Evolutionary conservation across 2,329 filamentous ascomycete genomes (phyloP).

Genomic region (Hymenoscyphus occultus): DNA sequence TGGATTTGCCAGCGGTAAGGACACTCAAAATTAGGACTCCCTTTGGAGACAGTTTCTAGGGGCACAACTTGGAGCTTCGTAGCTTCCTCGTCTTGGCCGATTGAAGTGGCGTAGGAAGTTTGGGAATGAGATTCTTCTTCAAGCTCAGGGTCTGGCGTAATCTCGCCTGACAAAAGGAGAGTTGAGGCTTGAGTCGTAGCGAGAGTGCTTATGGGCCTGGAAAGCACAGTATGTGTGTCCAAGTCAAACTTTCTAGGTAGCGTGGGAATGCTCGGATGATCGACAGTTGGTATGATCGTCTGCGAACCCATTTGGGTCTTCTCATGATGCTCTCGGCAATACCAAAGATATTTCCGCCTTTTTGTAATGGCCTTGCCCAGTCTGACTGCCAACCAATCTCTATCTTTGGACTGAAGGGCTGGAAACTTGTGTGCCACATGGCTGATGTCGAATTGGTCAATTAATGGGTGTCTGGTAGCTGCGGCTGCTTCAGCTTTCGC

Average conservation of each 20-base stretch:
- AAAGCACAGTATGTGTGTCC: constrained; percentile 1
- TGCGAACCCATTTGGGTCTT: constrained; percentile 13
- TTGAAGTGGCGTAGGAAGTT: constrained; percentile 20
- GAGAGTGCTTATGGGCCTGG: constrained; percentile 15
- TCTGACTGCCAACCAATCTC: constrained; percentile 21
- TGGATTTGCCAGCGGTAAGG: constrained; percentile 24
- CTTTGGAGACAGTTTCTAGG: constrained; percentile 17
- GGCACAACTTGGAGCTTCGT: constrained; percentile 10
- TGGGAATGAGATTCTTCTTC: constrained; percentile 15
- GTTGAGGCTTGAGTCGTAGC: constrained; percentile 14
- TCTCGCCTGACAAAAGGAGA: constrained; percentile 1
- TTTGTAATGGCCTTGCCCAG: constrained; percentile 32
- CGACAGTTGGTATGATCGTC: not conserved
- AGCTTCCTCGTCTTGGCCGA: constrained; percentile 9
- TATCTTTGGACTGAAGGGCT: not conserved
- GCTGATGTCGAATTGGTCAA: constrained; percentile 16
- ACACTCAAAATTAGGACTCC: constrained; percentile 16
- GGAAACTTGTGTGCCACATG: constrained; percentile 21
- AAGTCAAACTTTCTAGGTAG: not conserved
- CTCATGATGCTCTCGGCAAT: constrained; percentile 29
- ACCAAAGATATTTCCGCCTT: constrained; percentile 31
- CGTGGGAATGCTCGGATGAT: not conserved
- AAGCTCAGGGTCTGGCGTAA: constrained; percentile 6
- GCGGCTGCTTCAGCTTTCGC: constrained; percentile 16
- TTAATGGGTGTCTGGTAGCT: constrained; percentile 8